Conservation (phyloP, 768 basidiomycete genomes). For the Pluteus cervinus region DNA sequence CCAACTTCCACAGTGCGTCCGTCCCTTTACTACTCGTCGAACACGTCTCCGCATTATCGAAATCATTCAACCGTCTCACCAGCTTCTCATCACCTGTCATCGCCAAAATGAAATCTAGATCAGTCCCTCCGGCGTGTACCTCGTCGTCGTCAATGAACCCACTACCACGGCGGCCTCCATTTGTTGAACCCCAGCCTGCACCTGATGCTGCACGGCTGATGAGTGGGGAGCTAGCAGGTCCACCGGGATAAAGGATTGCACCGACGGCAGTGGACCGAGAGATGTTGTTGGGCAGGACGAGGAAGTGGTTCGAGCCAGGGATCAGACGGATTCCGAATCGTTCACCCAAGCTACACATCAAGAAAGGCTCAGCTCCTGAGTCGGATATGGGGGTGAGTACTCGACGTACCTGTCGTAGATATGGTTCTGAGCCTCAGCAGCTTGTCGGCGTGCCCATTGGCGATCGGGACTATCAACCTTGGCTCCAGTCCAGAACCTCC, state of each 20-base stretch:
- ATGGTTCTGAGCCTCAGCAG: constrained; percentile 89
- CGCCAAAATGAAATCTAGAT: constrained; percentile 56
- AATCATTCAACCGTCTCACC: constrained; percentile 66
- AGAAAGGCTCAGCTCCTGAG: not conserved
- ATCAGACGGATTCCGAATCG: constrained; percentile 80
- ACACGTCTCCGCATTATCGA: constrained; percentile 67
- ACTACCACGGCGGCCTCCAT: constrained; percentile 16
- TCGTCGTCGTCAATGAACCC: constrained; percentile 14
- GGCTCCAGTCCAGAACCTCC: constrained; percentile 75
- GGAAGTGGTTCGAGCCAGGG: constrained; percentile 73
- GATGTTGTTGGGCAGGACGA: constrained; percentile 77
- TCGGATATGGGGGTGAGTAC: not conserved
- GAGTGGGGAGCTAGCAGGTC: constrained; percentile 34
- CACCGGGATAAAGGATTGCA: constrained; percentile 67
- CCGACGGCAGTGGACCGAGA: constrained; percentile 81
- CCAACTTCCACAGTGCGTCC: constrained; percentile 67
- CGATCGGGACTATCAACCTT: constrained; percentile 46
- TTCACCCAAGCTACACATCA: constrained; percentile 57
- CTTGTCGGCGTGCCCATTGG: constrained; percentile 81
- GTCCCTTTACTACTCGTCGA: constrained; percentile 70
- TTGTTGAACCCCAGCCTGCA: constrained; percentile 26
- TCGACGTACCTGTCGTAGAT: constrained; percentile 67
- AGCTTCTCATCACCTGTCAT: constrained; percentile 76
- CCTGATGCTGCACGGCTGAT: constrained; percentile 34
- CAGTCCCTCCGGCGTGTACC: constrained; percentile 18